Evolutionary conservation across 2,329 filamentous ascomycete species (phyloP).

Genomic region (Akanthomyces uredinophilus): DNA sequence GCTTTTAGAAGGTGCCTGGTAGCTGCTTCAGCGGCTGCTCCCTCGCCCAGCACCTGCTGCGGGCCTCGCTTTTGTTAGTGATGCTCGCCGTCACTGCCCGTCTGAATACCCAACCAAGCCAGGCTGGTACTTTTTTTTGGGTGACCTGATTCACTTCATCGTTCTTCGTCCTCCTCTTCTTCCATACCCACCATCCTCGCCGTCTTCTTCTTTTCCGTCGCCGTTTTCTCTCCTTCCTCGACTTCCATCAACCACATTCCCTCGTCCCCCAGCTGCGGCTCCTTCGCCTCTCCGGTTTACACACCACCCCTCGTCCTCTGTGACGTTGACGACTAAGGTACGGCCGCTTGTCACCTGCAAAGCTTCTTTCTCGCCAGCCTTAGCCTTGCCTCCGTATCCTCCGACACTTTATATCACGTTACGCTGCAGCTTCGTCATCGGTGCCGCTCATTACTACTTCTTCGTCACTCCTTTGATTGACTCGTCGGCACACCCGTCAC

Average conservation of each 20-base stretch:
- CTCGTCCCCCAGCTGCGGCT: not conserved
- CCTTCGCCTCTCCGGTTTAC: not conserved
- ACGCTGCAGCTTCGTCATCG: not conserved
- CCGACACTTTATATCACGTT: not conserved
- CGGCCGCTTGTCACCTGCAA: not conserved
- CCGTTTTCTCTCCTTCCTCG: not conserved
- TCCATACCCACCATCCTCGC: constrained; percentile 8
- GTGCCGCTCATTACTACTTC: not conserved
- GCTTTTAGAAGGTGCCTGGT: not conserved
- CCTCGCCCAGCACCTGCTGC: not conserved
- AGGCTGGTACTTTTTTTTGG: constrained; percentile 7
- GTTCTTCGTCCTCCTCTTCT: constrained; percentile 9
- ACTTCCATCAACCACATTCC: not conserved
- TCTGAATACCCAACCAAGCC: not conserved
- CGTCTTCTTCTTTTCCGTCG: not conserved
- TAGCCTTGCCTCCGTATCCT: not conserved
- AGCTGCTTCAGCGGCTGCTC: not conserved
- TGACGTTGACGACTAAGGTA: constrained; percentile 5
- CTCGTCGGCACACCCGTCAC: not conserved
- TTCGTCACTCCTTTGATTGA: not conserved
- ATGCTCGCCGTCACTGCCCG: not conserved
- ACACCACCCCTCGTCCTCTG: constrained; percentile 1
- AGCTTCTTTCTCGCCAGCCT: not conserved
- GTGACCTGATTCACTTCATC: constrained; percentile 3
- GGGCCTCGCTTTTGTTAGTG: not conserved